Conservation (phyloP, 306 rosid genomes). For the Ochetophila trinervis region DNA sequence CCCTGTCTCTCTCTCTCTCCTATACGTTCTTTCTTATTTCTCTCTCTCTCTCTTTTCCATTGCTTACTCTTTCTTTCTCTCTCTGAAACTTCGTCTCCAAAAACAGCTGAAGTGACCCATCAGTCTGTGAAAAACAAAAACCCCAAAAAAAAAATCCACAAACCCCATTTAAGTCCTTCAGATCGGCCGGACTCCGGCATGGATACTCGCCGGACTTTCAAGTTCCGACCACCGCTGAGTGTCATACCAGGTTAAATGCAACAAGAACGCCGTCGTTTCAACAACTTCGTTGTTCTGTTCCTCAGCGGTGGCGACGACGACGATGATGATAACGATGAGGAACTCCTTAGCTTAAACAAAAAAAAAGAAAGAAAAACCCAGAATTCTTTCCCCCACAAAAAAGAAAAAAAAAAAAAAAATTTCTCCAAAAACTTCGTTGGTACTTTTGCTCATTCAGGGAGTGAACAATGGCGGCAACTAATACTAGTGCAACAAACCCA, state of each 20-base stretch:
- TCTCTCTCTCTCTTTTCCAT: slow-evolving; percentile 21
- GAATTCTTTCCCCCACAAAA: not conserved
- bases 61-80: slow-evolving; percentile 14
- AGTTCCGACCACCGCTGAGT: slow-evolving; percentile 37
- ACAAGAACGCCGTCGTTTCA: slow-evolving; percentile 15
- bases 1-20: slow-evolving; percentile 19
- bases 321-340: slow-evolving; percentile 5
- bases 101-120: slow-evolving; percentile 19
- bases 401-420: not conserved
- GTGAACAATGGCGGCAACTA: slow-evolving; percentile 64
- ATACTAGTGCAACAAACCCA: slow-evolving; percentile 39
- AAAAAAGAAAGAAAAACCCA: slow-evolving; percentile 1
- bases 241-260: slow-evolving; percentile 36
- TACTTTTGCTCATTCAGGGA: slow-evolving; percentile 1
- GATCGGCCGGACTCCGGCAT: slow-evolving; percentile 49
- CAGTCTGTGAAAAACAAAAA: slow-evolving; percentile 7
- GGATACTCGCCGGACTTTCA: slow-evolving; percentile 46
- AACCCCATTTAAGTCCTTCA: not conserved
- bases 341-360: slow-evolving; percentile 4
- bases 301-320: slow-evolving; percentile 14
- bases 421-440: not conserved
- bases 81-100: not conserved
- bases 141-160: not conserved
- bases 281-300: slow-evolving; percentile 3
- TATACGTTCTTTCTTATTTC: not conserved